Conservation (phyloP, 768 basidiomycete genomes). For the Hygrocybe punicea region DNA sequence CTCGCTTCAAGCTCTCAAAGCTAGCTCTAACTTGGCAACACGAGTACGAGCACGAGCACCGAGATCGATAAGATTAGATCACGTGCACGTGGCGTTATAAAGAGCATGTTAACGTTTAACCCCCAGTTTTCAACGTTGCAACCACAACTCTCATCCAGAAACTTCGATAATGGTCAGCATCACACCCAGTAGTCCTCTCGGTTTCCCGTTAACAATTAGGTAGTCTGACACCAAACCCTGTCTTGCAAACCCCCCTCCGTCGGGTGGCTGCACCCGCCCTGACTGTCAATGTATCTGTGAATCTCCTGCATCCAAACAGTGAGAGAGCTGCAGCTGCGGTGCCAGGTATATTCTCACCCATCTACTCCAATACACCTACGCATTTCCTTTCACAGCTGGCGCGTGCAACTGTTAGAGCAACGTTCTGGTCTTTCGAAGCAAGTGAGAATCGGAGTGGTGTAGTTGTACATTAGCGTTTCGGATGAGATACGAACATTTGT, state of each 20-base stretch:
- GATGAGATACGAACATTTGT: not conserved
- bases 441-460: not conserved
- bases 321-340: conserved; percentile 22
- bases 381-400: conserved; percentile 25
- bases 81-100: no score
- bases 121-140: no score
- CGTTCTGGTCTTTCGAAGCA: not conserved
- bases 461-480: not conserved
- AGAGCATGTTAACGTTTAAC: no score
- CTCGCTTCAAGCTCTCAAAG: no score
- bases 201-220: no score
- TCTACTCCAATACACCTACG: not conserved
- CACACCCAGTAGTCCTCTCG: no score
- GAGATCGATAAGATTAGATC: no score
- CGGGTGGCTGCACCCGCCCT: conserved; percentile 17
- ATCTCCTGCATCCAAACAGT: conserved; percentile 34
- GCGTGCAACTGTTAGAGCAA: conserved; percentile 30
- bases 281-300: conserved; percentile 31
- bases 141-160: no score
- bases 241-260: not conserved
- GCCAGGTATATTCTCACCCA: conserved; percentile 11
- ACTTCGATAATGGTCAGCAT: no score
- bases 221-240: not conserved
- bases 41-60: no score
- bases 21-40: no score